Evolutionary conservation across 805 yeast species (phyloP).

Genomic region (Zygoascus tannicola): DNA sequence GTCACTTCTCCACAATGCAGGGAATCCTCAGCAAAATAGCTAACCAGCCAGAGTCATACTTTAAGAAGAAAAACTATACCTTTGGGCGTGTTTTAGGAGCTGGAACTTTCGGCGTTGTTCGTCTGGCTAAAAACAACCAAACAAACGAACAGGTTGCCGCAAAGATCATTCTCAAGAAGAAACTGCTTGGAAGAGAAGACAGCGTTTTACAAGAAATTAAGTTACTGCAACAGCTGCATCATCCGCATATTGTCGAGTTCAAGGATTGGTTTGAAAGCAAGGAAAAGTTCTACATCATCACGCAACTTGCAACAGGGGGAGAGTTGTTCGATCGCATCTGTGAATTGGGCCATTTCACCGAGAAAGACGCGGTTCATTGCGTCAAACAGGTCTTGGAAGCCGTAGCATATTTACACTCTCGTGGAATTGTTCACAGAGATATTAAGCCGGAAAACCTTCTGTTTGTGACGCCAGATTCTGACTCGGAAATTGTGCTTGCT

Average conservation of each 20-base stretch:
- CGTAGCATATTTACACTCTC: conserved; percentile 62
- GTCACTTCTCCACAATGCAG: no score
- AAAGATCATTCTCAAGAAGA: conserved; percentile 79
- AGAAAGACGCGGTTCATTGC: conserved; percentile 72
- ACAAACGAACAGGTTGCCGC: conserved; percentile 73
- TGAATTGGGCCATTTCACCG: conserved; percentile 75
- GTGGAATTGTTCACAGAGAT: conserved; percentile 84
- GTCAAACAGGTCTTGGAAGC: conserved; percentile 71
- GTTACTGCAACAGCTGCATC: conserved; percentile 56
- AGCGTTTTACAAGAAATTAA: conserved; percentile 71
- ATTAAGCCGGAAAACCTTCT: conserved; percentile 89
- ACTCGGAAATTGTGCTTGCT: conserved; percentile 75
- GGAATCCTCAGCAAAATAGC: conserved; percentile 41
- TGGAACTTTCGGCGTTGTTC: conserved; percentile 89
- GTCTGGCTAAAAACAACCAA: conserved; percentile 50
- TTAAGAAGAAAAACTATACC: conserved; percentile 57
- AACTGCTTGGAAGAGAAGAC: conserved; percentile 67
- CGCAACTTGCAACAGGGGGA: conserved; percentile 94
- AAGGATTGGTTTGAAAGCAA: conserved; percentile 89
- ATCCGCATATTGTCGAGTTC: conserved; percentile 83
- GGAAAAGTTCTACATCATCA: conserved; percentile 87
- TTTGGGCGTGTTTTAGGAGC: conserved; percentile 87
- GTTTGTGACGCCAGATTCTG: conserved; percentile 50
- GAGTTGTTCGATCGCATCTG: conserved; percentile 86
- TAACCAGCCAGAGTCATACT: conserved; percentile 65